Base-by-base conservation (phyloP, 2,329 filamentous ascomycete genomes). In the Ceratocystis albifundus region DNA sequence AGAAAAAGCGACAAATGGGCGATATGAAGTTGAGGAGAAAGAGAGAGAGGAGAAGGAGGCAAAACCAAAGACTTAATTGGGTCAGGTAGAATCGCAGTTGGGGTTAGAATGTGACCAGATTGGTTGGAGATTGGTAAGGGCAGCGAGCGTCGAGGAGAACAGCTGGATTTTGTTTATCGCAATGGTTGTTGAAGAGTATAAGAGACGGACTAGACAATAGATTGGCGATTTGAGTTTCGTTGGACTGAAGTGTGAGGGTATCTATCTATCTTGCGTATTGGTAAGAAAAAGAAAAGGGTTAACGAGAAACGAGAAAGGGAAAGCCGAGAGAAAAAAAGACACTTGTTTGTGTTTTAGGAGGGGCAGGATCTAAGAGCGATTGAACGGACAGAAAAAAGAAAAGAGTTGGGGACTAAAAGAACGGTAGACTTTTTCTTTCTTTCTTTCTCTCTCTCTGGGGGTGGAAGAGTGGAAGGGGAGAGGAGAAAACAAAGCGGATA, bases 291-390 rank as follows among this genome's bases (percentile, higher is more conserved):
- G 46, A 48, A 22, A 28, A 62, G 44, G 61, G 41, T 28, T 45
- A 62, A 12, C 12, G n/a, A 20, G 25, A 45, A 62, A 12, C 12
- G n/a, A 20, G 25, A 45, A 46, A 28, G 7, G 22, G 22, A 62
- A 48, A 48, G 20, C 12, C 8, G 7, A 10, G 41, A 46, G 46
- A 32, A 62, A 12, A 12, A 62, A 62, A 62, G 25, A 62, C 20
- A 44, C 41, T 36, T 28, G 32, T 62, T 62, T 36, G 59, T 62
- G 59, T 25, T 44, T 41, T 36, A 44, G 48, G 55, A 62, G 20
- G 45, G 61, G 25, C 41, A 48, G 61, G 45, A 48, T 62, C 17
- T 41, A 41, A 41, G 15, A 62, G 17, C 12, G 7, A 48, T 53
- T 12, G 25, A 59, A n/a, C 20, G 20, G 17, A 36, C 25, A 59